Evolutionary conservation across 768 basidiomycete species (phyloP).

Genomic region (Leccinum variicolor): DNA sequence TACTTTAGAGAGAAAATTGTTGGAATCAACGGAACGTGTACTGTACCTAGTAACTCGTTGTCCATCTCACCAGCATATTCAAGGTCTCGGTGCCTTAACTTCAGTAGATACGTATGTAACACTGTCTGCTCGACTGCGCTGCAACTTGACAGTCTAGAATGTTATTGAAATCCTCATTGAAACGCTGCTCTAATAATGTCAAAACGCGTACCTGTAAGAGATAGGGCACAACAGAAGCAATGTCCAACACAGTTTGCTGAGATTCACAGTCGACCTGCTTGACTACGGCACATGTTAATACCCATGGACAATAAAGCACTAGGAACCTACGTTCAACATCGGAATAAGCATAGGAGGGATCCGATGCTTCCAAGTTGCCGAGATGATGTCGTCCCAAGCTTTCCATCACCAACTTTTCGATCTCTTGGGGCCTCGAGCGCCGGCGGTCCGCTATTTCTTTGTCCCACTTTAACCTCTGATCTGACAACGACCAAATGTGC

Average conservation of each 20-base stretch:
- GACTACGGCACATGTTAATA: slow-evolving; percentile 11
- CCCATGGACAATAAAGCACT: background rate
- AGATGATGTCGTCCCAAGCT: slow-evolving; percentile 35
- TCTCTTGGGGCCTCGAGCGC: slow-evolving; percentile 55
- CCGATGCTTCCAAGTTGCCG: slow-evolving; percentile 26
- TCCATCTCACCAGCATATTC: slow-evolving; percentile 11
- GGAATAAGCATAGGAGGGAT: background rate
- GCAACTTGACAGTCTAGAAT: slow-evolving; percentile 43
- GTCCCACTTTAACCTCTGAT: slow-evolving; percentile 73
- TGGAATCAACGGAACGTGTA: background rate
- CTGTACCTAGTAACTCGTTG: background rate
- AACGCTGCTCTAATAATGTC: background rate
- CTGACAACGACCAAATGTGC: slow-evolving; percentile 75
- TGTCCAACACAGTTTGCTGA: slow-evolving; percentile 30
- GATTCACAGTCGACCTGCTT: slow-evolving; percentile 20
- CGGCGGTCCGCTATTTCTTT: slow-evolving; percentile 66
- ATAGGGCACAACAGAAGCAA: slow-evolving; percentile 42
- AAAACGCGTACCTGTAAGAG: slow-evolving; percentile 49
- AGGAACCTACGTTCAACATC: slow-evolving; percentile 10
- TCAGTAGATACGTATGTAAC: slow-evolving; percentile 45
- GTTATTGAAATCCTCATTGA: background rate
- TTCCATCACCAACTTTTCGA: slow-evolving; percentile 41
- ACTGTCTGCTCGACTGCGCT: slow-evolving; percentile 49
- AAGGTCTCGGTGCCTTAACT: slow-evolving; percentile 49
- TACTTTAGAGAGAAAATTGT: background rate